phyloP scores from a whole-genome alignment of 176 grass and related monocot species.

The Aegilops speltoides region DNA sequence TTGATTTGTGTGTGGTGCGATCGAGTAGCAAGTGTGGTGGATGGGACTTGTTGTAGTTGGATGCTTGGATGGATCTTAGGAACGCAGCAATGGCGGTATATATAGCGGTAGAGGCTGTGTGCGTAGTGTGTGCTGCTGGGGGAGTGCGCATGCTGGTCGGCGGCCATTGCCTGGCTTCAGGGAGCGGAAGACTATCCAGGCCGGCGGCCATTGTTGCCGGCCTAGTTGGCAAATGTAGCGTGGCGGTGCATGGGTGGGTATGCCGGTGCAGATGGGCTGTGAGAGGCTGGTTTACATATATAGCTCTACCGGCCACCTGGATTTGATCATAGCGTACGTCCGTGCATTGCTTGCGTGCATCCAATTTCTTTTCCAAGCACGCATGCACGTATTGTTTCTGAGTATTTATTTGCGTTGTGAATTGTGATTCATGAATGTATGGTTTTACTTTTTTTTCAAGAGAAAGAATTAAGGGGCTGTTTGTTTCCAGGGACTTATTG shows the following conservation, averaged over 20 bases:
- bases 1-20: too few relatives aligned
- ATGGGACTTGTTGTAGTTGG: background rate
- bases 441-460: too few relatives aligned
- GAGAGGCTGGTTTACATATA: background rate
- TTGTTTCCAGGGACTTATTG: too few relatives aligned
- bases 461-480: too few relatives aligned
- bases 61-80: conserved; percentile 23
- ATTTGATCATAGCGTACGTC: background rate
- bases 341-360: background rate
- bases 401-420: too few relatives aligned
- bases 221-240: background rate
- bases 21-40: background rate
- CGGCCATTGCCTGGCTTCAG: background rate
- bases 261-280: background rate
- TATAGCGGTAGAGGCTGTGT: conserved; percentile 20
- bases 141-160: background rate
- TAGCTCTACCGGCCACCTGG: background rate
- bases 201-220: conserved; percentile 22
- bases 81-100: background rate
- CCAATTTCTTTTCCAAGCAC: background rate
- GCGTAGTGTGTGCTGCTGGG: background rate
- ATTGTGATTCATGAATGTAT: too few relatives aligned
- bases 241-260: background rate
- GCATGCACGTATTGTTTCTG: too few relatives aligned
- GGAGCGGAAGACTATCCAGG: conserved; percentile 14